Percentiles rank a stretch among this genome's conserved stretches.
Conservation (phyloP, 805 yeast species). For the Pichia californica region DNA sequence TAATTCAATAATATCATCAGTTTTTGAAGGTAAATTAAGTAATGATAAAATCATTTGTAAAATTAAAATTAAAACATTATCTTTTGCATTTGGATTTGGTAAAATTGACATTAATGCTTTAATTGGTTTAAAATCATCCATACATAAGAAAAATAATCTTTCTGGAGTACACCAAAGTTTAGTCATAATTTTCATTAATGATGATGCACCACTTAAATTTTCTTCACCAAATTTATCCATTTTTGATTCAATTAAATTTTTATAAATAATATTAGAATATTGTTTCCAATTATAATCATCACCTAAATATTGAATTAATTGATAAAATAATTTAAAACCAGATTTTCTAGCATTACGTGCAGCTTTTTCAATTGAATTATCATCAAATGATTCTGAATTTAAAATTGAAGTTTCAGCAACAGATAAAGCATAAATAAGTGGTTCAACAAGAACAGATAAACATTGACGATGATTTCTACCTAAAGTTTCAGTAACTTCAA, state of each 20-base stretch:
- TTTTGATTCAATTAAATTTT: conserved; percentile 54
- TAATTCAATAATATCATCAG: conserved; percentile 39
- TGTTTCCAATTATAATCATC: conserved; percentile 49
- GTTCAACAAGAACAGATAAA: conserved; percentile 45
- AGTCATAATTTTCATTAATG: conserved; percentile 60
- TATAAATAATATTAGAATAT: conserved; percentile 44
- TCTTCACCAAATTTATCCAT: conserved; percentile 62
- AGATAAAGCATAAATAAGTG: conserved; percentile 50
- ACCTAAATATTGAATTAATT: conserved; percentile 49
- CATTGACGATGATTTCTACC: conserved; percentile 50
- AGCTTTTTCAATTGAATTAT: conserved; percentile 32
- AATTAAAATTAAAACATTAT: conserved; percentile 50
- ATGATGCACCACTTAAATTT: conserved; percentile 78
- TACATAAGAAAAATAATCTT: conserved; percentile 45
- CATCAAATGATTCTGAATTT: conserved; percentile 14
- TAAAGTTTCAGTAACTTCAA: conserved; percentile 49
- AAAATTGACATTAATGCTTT: conserved; percentile 51
- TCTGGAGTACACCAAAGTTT: conserved; percentile 46
- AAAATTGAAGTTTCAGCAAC: conserved; percentile 42
- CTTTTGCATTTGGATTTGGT: conserved; percentile 53
- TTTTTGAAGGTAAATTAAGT: conserved; percentile 33
- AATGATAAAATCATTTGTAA: conserved; percentile 48
- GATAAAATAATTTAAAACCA: conserved; percentile 59
- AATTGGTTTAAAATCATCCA: conserved; percentile 50
- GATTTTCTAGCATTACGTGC: conserved; percentile 57